Conservation (phyloP, 176 grass and related monocot genomes). For the Oryza glaberrima region DNA sequence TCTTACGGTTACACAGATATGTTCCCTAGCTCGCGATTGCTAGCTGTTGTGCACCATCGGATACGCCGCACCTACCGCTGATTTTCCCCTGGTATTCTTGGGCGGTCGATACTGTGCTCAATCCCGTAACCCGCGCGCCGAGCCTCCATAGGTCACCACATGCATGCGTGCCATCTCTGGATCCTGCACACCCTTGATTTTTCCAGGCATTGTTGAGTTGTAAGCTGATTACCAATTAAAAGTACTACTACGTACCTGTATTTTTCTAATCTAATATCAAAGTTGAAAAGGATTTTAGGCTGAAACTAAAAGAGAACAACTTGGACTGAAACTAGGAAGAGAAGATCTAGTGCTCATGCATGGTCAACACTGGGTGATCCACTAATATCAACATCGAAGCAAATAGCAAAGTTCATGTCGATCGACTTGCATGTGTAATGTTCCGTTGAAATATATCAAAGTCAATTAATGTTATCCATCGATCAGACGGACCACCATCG, state of each 20-base stretch:
- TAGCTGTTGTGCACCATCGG: not conserved
- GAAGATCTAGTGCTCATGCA: not conserved
- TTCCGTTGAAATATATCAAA: not conserved
- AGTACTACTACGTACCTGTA: too few relatives aligned
- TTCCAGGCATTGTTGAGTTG: not conserved
- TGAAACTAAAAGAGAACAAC: not conserved
- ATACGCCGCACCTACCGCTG: not conserved
- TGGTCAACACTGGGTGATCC: not conserved
- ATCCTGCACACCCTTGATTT: too few relatives aligned
- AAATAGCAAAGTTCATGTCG: not conserved
- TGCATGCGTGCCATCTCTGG: too few relatives aligned
- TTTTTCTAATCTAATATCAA: not conserved
- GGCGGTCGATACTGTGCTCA: not conserved
- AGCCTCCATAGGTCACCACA: too few relatives aligned
- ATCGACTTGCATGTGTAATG: conserved; percentile 10
- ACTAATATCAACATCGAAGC: not conserved
- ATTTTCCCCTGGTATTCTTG: not conserved
- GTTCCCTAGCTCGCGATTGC: not conserved
- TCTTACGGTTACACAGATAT: not conserved
- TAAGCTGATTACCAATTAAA: not conserved
- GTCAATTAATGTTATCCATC: conserved; percentile 5
- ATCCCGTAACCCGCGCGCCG: too few relatives aligned
- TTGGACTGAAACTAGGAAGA: not conserved
- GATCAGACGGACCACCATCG: not conserved
- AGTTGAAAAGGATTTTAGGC: not conserved